Percentiles rank a stretch among this genome's conserved stretches.
These are phyloP conservation scores for Cercospora citrullina DNA, from an alignment of 2,329 filamentous ascomycete species.

Conservation along the genomic window DNA sequence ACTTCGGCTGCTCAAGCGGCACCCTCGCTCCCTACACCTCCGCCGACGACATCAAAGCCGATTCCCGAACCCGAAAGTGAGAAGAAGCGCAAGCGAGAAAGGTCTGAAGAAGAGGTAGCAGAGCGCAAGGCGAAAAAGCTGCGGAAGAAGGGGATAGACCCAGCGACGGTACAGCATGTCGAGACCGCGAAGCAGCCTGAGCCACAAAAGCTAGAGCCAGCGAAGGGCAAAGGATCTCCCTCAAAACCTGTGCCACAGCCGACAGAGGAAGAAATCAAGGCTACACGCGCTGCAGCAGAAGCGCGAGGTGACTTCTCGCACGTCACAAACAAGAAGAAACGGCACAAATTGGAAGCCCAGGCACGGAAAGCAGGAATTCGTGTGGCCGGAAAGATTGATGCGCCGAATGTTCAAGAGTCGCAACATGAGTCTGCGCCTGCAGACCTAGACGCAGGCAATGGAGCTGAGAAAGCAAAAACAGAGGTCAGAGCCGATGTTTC, in stretches of 20 bases:
- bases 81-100: constrained; percentile 38
- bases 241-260: background rate
- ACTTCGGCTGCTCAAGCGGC: constrained; percentile 12
- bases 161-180: constrained; percentile 12
- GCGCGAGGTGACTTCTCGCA: constrained; percentile 32
- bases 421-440: background rate
- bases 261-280: constrained; percentile 17
- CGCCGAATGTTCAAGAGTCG: constrained; percentile 20
- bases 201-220: background rate
- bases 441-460: background rate
- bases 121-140: constrained; percentile 38
- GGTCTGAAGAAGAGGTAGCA: constrained; percentile 34
- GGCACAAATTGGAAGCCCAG: constrained; percentile 40
- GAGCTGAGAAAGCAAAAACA: too few species aligned
- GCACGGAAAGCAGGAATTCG: constrained; percentile 31
- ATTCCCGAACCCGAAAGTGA: constrained; percentile 12
- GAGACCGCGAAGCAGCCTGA: background rate
- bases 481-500: background rate
- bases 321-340: constrained; percentile 35
- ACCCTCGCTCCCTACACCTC: background rate
- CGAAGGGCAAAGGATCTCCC: background rate
- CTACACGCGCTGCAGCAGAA: constrained; percentile 14
- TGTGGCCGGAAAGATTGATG: constrained; percentile 20
- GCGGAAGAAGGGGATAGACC: constrained; percentile 33
- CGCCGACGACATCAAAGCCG: background rate